Conservation (phyloP, 768 basidiomycete species). For the Leccinum obscurum region DNA sequence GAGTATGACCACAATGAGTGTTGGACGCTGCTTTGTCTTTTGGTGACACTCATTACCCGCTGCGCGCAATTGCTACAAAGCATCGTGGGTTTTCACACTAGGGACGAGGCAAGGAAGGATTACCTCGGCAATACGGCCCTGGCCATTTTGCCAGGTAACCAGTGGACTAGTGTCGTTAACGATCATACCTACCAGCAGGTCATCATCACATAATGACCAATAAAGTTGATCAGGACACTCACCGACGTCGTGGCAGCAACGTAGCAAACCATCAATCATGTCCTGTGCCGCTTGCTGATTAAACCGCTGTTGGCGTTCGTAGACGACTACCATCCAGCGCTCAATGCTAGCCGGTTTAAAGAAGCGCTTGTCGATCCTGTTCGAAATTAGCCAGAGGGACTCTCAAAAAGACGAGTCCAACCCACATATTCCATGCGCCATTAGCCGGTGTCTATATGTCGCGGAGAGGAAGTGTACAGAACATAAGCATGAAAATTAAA, state of each 20-base stretch:
- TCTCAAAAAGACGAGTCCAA: conserved; percentile 4
- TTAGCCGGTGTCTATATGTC: conserved; percentile 54
- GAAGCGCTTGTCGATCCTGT: conserved; percentile 73
- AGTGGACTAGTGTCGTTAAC: conserved; percentile 47
- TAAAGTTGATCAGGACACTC: conserved; percentile 23
- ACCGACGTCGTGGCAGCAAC: conserved; percentile 59
- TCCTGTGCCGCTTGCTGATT: conserved; percentile 45
- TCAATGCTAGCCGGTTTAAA: conserved; percentile 53
- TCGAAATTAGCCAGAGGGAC: conserved; percentile 6
- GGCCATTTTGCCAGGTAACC: conserved; percentile 57
- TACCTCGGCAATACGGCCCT: conserved; percentile 52
- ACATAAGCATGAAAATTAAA: not conserved
- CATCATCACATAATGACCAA: not conserved
- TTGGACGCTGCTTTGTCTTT: conserved; percentile 45
- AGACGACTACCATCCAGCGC: conserved; percentile 65
- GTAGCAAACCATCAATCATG: conserved; percentile 54
- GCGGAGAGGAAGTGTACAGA: conserved; percentile 3
- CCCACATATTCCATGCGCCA: conserved; percentile 79
- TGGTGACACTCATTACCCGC: conserved; percentile 49
- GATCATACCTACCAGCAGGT: conserved; percentile 49
- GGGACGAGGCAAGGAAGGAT: conserved; percentile 5
- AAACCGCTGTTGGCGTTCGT: conserved; percentile 64
- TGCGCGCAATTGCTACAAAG: conserved; percentile 46
- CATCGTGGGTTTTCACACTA: not conserved
- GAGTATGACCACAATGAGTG: conserved; percentile 64